phyloP scores from a whole-genome alignment of 139 green algal species.

The Pseudopediastrum boryanum region DNA sequence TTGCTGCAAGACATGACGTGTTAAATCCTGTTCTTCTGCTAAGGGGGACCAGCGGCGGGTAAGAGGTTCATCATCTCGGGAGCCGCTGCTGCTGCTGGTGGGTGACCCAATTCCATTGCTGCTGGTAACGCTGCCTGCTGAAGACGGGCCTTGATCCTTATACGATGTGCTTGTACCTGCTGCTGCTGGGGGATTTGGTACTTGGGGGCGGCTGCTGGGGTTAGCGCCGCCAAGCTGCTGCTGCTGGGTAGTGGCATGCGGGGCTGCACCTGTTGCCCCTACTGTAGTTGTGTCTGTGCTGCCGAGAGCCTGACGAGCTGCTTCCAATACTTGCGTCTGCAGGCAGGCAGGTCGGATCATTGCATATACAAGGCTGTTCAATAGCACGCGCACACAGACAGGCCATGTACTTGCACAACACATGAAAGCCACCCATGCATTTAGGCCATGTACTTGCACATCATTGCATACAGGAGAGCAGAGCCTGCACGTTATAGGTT shows the following conservation, averaged over 20 bases:
- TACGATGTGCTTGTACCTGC: conserved; percentile 6
- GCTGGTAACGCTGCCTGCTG: neutral
- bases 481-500: too few species aligned
- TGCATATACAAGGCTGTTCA: neutral
- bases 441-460: neutral
- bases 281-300: conserved; percentile 29
- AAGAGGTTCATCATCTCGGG: neutral
- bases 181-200: neutral
- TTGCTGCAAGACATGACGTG: conserved; percentile 27
- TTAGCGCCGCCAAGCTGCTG: conserved; percentile 17
- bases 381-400: neutral
- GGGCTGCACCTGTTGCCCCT: conserved; percentile 1
- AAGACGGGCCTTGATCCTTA: neutral
- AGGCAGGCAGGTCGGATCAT: conserved; percentile 3
- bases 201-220: too few species aligned
- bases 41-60: conserved; percentile 26
- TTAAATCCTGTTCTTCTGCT: conserved; percentile 23
- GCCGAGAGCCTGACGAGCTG: conserved; percentile 51
- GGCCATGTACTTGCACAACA: neutral
- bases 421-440: neutral
- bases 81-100: neutral
- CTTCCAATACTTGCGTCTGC: conserved; percentile 53
- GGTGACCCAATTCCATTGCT: neutral
- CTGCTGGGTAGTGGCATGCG: neutral
- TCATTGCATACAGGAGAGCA: neutral